Evolutionary conservation across 2,329 filamentous ascomycete species (phyloP).

Genomic region (Microsporum audouinii): DNA sequence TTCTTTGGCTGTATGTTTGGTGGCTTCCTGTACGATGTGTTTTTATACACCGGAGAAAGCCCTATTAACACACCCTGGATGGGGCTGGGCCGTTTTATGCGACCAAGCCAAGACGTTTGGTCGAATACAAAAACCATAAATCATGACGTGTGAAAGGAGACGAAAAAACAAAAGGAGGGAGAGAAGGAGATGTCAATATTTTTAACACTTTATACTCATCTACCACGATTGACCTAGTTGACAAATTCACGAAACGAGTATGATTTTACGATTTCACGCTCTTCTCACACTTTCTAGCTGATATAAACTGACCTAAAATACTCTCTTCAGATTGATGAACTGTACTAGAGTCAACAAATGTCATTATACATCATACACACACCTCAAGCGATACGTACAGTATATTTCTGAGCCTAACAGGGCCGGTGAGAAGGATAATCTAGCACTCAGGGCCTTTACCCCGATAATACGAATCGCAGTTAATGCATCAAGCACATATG

Average conservation of each 20-base stretch:
- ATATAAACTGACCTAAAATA: neutral
- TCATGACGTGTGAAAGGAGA: neutral
- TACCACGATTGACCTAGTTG: neutral
- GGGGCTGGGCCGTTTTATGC: slow-evolving; percentile 46
- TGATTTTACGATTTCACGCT: neutral
- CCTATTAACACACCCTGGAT: slow-evolving; percentile 58
- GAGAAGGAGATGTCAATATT: neutral
- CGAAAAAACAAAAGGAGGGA: neutral
- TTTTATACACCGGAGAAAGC: slow-evolving; percentile 59
- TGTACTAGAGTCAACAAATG: neutral
- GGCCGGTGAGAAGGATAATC: neutral
- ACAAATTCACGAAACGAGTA: neutral
- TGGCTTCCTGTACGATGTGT: slow-evolving; percentile 55
- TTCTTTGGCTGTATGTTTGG: slow-evolving; percentile 55
- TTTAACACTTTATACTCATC: neutral
- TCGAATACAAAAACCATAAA: slow-evolving; percentile 12
- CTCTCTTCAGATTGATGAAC: neutral
- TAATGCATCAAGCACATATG: neutral
- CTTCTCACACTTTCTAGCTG: neutral
- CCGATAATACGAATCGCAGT: neutral
- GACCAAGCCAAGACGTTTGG: slow-evolving; percentile 16
- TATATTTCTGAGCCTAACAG: neutral
- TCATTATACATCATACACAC: neutral
- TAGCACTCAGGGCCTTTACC: too few relatives aligned
- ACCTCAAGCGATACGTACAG: neutral